Evolutionary conservation across 306 rosid genomes (phyloP), one percentile per base, ranked within the genome.

Genomic region (Calophaca sinica): DNA sequence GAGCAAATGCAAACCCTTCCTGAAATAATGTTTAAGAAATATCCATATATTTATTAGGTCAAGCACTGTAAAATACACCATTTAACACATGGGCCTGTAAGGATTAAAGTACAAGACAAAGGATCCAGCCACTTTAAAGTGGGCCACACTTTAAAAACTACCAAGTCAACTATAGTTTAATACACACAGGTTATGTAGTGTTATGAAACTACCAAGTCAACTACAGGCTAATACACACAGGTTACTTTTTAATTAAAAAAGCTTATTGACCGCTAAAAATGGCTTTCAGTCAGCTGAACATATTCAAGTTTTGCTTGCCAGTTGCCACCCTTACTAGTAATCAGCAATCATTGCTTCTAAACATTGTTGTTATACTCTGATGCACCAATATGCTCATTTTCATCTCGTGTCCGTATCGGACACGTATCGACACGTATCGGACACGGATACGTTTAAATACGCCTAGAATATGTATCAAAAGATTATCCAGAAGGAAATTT

Each of bases 1-100:
- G 97, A 84, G 99, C 93, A 88, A 94, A 94, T 63, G 99, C 99
- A 90, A 94, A 92, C 65, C 99, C 99, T 89, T 94, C 99, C 99
- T 94, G 97, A 55, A 85, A 79, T 62, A 87, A 85, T 36, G 52
- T 14, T 14, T 59, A 64, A 28, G 74, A 8, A 54, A 26, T 44
- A 80, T n/a, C 28, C 72, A 85, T 62, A 80, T 83, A 75, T 79
- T 68, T 32, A 81, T 73, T 59, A 66, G 64, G 70, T 29, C 57
- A 59, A 44, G 60, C 45, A 52, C 65, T 11, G 6, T 57, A 67
- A 53, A 67, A 45, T 45, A 52, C 41, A 62, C n/a, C 10, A 5
- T 38, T 54, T 57, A 69, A 71, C 52, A 69, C 52, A 36, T 26
- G 36, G 54, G 68, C 61, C 44, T 12, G 35, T 58, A 42, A 35